Evolutionary conservation across 2,329 filamentous ascomycete species (phyloP), one percentile per base, ranked within the genome.

Genomic region (Geosmithia flava): DNA sequence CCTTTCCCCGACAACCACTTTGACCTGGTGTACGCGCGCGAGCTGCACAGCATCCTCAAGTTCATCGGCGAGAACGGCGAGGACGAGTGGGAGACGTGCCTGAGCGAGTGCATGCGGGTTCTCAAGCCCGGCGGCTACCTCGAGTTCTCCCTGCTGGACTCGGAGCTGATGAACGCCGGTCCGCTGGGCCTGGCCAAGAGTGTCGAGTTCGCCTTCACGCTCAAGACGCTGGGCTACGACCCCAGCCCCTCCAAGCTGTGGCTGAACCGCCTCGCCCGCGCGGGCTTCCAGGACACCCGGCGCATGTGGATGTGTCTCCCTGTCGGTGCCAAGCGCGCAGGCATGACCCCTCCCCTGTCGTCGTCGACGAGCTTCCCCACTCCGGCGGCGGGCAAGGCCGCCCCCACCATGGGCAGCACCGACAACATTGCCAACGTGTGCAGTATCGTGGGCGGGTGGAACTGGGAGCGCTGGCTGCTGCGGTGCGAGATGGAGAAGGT

Each of bases 401-500:
- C 87, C 52, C 81, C 82, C 17, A 74, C 78, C 60, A 68, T 63
- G 54, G 85, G 85, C 7, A 85, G 77, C 56, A 88, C 85, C 0
- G 78, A 81, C 46, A 78, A 81, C 59, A 78, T 83, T 15, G 86
- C 87, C 2, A 81, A 78, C 56, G 72, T 95, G 54, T 85, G 86
- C 13, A 90, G 90, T 19, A 68, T 97, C 41, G 80, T 91, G 1
- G 93, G 88, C 4, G 83, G 85, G 23, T 93, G 89, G 82, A 82
- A 83, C 62, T 98, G 90, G 91, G 93, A 98, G 75, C 85, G 87
- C 62, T 98, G 93, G 93, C 77, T 97, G 63, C 69, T 96, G 55
- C 87, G 88, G 59, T 76, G 91, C 58, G 86, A 93, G 68, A 78
- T 83, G 68, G 90, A 96, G 70, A 93, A 77, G 64, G 72, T 72